Percentiles rank a stretch among this genome's conserved stretches.
Evolutionary conservation across 2,329 filamentous ascomycete genomes (phyloP).

Genomic region (Claviceps sp.): DNA sequence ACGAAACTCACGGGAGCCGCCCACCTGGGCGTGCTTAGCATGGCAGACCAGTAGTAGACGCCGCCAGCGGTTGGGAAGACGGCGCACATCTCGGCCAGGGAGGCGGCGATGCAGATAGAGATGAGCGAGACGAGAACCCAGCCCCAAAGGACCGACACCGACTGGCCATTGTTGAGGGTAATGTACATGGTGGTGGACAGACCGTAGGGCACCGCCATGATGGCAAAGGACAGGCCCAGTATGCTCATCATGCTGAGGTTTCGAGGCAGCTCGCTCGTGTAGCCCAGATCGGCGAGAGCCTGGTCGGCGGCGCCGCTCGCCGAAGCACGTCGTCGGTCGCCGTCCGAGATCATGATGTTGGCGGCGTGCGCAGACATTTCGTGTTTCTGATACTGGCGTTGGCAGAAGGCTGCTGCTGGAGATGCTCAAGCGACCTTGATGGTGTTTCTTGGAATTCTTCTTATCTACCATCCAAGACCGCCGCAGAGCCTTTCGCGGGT

Average conservation of each 20-base stretch:
- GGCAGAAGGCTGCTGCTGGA: no score
- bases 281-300: constrained; percentile 33
- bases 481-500: no score
- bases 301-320: constrained; percentile 21
- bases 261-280: constrained; percentile 35
- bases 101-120: constrained; percentile 58
- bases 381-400: no score
- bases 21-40: constrained; percentile 47
- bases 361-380: no score
- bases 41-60: constrained; percentile 63
- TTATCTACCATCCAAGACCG: no score
- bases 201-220: constrained; percentile 37
- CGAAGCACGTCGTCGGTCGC: constrained; percentile 7
- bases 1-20: constrained; percentile 54
- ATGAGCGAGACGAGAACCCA: constrained; percentile 49
- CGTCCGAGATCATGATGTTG: neutral
- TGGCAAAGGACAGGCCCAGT: constrained; percentile 36
- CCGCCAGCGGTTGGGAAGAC: constrained; percentile 49
- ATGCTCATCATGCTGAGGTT: constrained; percentile 37
- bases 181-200: constrained; percentile 34
- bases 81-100: constrained; percentile 58
- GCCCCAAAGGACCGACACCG: constrained; percentile 64
- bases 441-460: no score
- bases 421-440: no score
- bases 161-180: constrained; percentile 56